A percentile compares a stretch with the other conserved stretches of the same genome.
Conservation (phyloP, 2,329 filamentous ascomycete genomes). For the Fusarium graminum region DNA sequence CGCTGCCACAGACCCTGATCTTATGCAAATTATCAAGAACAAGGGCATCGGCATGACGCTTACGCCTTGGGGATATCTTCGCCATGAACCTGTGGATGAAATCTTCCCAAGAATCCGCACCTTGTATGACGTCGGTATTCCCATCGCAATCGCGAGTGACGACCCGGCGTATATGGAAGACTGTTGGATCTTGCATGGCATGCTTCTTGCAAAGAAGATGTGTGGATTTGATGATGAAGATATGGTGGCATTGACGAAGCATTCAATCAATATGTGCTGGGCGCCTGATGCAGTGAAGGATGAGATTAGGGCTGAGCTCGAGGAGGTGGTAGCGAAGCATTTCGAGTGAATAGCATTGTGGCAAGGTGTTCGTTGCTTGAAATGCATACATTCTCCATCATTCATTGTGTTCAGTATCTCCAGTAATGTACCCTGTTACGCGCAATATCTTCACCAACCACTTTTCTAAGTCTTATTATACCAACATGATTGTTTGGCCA, state of each 20-base stretch:
- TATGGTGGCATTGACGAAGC: slow-evolving; percentile 57
- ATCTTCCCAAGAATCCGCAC: slow-evolving; percentile 64
- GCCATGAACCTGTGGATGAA: slow-evolving; percentile 48
- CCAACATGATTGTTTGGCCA: slow-evolving; percentile 17
- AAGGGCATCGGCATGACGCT: slow-evolving; percentile 73
- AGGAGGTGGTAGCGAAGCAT: neutral
- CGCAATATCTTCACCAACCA: fast-evolving
- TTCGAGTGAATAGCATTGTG: neutral
- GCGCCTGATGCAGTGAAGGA: slow-evolving; percentile 43
- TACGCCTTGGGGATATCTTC: slow-evolving; percentile 65
- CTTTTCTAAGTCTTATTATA: neutral
- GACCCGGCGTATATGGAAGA: slow-evolving; percentile 82
- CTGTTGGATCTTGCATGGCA: slow-evolving; percentile 53
- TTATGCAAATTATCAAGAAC: slow-evolving; percentile 69
- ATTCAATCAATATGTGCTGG: slow-evolving; percentile 63
- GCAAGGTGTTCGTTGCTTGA: too few relatives aligned
- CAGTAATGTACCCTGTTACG: fast-evolving
- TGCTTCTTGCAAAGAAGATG: slow-evolving; percentile 52
- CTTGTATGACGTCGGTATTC: slow-evolving; percentile 72
- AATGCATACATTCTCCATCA: too few relatives aligned
- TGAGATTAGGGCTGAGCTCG: slow-evolving; percentile 2
- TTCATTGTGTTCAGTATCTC: too few relatives aligned
- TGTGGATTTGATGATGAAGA: slow-evolving; percentile 47
- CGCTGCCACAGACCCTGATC: slow-evolving; percentile 67
- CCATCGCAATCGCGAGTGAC: slow-evolving; percentile 78